Percentiles rank a stretch among this genome's conserved stretches.
phyloP scores from a whole-genome alignment of 106 monocot species.

The Dioscorea dumetorum region DNA sequence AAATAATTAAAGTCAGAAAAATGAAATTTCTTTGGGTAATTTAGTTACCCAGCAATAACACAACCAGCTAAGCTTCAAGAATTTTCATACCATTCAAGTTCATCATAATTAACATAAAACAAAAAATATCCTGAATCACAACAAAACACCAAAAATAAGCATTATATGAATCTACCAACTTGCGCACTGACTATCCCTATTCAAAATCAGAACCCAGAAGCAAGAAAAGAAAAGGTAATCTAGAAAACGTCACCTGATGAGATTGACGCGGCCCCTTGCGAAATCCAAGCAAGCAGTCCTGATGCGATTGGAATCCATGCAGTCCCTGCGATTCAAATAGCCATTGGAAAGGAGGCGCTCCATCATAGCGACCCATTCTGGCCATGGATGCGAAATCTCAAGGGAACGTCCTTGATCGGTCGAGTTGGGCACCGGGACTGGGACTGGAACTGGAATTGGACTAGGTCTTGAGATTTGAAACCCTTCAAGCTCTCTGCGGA shows the following conservation, averaged over 20 bases:
- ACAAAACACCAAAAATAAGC: neutral
- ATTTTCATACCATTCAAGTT: neutral
- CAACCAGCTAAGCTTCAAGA: too few relatives aligned
- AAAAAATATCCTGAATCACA: neutral
- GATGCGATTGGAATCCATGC: constrained; percentile 55
- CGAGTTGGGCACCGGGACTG: neutral
- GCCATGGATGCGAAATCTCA: constrained; percentile 62
- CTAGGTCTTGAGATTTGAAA: neutral
- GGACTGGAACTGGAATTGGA: neutral
- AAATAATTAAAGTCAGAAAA: too few relatives aligned
- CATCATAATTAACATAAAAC: neutral
- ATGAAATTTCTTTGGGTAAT: too few relatives aligned
- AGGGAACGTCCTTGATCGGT: constrained; percentile 1
- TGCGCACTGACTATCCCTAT: neutral
- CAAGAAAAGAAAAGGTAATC: neutral
- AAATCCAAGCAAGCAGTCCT: constrained; percentile 75
- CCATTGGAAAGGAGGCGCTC: constrained; percentile 55
- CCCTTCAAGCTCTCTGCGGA: constrained; percentile 15
- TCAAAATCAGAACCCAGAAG: neutral
- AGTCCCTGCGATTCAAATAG: constrained; percentile 25
- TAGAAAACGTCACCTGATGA: constrained; percentile 41
- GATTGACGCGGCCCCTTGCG: constrained; percentile 39
- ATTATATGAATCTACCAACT: neutral
- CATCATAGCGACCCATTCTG: constrained; percentile 68
- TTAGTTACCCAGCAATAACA: too few relatives aligned